Percentiles rank a stretch among this genome's conserved stretches.
These are phyloP conservation scores for Favolaschia claudopus DNA, from an alignment of 768 basidiomycete genomes.

Conservation along the genomic window DNA sequence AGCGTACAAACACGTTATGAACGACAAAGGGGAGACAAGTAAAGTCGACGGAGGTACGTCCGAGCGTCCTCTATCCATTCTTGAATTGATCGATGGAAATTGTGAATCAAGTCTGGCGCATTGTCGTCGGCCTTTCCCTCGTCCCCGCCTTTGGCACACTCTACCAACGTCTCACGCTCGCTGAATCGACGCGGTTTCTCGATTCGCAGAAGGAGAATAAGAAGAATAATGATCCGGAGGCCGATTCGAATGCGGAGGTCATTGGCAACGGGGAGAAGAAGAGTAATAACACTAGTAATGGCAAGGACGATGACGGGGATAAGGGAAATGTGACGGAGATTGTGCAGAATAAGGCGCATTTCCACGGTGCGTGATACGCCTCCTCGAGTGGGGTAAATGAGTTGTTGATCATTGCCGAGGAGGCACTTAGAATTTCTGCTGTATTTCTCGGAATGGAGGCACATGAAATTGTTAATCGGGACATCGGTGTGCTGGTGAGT, in stretches of 20 bases:
- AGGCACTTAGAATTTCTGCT: conserved; percentile 62
- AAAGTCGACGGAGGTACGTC: conserved; percentile 76
- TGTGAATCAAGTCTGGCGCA: conserved; percentile 65
- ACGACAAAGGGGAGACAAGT: conserved; percentile 60
- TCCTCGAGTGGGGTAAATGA: background rate
- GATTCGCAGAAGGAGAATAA: conserved; percentile 50
- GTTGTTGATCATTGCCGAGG: background rate
- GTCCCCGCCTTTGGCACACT: conserved; percentile 78
- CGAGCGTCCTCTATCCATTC: conserved; percentile 27
- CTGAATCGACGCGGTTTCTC: conserved; percentile 67
- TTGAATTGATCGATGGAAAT: background rate
- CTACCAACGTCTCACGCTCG: conserved; percentile 78
- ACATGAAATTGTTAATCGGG: conserved; percentile 70
- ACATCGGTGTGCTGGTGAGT: conserved; percentile 73
- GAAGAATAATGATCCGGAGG: conserved; percentile 33
- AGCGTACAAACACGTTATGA: conserved; percentile 70
- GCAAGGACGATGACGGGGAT: background rate
- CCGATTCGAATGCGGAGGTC: conserved; percentile 18
- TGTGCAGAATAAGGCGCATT: conserved; percentile 57
- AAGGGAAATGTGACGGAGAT: conserved; percentile 29
- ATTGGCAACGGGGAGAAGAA: conserved; percentile 23
- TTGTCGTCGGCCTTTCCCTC: conserved; percentile 76
- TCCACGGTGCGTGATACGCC: conserved; percentile 47
- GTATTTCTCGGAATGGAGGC: conserved; percentile 80
- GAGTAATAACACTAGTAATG: background rate